A percentile compares a stretch with the other conserved stretches of the same genome.
Conservation (phyloP, 2,329 filamentous ascomycete species). For the Thielaviopsis euricoi region DNA sequence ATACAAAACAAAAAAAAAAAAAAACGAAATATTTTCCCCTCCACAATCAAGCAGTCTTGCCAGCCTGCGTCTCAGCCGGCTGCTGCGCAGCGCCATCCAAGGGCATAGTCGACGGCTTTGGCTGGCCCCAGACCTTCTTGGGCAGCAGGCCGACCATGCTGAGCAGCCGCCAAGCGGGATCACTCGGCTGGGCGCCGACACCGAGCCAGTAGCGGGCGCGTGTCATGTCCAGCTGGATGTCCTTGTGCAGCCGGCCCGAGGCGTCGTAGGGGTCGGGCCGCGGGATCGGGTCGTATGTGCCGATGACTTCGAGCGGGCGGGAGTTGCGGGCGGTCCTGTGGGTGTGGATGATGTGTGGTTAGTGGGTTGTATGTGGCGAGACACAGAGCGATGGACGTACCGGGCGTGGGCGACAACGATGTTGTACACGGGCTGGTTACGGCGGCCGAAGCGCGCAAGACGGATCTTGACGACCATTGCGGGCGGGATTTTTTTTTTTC, state of each 20-base stretch:
- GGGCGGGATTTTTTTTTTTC: not conserved
- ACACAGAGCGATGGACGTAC: slow-evolving; percentile 30
- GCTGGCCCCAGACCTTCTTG: slow-evolving; percentile 11
- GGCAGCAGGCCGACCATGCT: slow-evolving; percentile 44
- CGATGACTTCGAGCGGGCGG: slow-evolving; percentile 84
- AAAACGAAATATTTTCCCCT: not conserved
- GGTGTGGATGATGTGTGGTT: not conserved
- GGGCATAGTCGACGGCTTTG: slow-evolving; percentile 4
- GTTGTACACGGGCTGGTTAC: slow-evolving; percentile 87
- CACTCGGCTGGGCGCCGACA: slow-evolving; percentile 86
- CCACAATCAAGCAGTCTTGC: not conserved
- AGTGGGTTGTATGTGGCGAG: not conserved
- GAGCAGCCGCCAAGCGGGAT: slow-evolving; percentile 74
- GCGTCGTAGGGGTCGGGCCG: slow-evolving; percentile 44
- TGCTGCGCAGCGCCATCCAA: not conserved
- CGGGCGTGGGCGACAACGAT: slow-evolving; percentile 89
- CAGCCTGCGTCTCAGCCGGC: not conserved
- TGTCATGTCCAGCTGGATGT: slow-evolving; percentile 68
- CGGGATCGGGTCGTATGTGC: slow-evolving; percentile 55
- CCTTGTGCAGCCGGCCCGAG: slow-evolving; percentile 58
- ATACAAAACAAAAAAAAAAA: not conserved
- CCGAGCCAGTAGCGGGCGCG: slow-evolving; percentile 92
- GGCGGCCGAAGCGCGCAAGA: slow-evolving; percentile 81
- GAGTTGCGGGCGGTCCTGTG: slow-evolving; percentile 67
- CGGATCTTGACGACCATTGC: slow-evolving; percentile 88